These are phyloP conservation scores for Phaeosphaeria sp. DNA, from an alignment of 2,329 filamentous ascomycete species.

Conservation along the genomic window DNA sequence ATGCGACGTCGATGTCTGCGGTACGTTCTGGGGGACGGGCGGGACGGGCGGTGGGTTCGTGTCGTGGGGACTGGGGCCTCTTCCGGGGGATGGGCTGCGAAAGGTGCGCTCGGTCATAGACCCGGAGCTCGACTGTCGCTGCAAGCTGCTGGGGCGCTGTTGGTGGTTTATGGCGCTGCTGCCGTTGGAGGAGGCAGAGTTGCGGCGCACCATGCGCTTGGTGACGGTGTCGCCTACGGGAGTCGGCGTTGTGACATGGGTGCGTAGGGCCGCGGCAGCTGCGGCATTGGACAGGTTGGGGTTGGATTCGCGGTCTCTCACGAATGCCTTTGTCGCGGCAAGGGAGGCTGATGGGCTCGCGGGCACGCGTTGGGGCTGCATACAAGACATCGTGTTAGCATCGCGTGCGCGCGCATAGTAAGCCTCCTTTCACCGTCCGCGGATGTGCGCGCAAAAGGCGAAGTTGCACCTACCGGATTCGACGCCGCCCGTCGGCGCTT, in stretches of 20 bases:
- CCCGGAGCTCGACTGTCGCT: slow-evolving; percentile 66
- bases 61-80: slow-evolving; percentile 32
- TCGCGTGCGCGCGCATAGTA: slow-evolving; percentile 4
- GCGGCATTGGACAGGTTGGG: slow-evolving; percentile 80
- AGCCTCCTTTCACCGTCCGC: neutral
- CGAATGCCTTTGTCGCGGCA: slow-evolving; percentile 82
- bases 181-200: slow-evolving; percentile 72
- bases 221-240: slow-evolving; percentile 84
- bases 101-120: slow-evolving; percentile 93
- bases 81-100: slow-evolving; percentile 68
- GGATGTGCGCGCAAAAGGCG: slow-evolving; percentile 6
- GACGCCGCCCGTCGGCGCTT: slow-evolving; percentile 39
- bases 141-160: slow-evolving; percentile 44
- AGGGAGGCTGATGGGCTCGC: slow-evolving; percentile 76
- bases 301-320: slow-evolving; percentile 69
- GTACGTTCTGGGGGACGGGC: slow-evolving; percentile 65
- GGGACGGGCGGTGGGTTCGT: slow-evolving; percentile 76
- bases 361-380: slow-evolving; percentile 46
- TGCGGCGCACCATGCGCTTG: slow-evolving; percentile 79
- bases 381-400: slow-evolving; percentile 27
- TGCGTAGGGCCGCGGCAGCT: slow-evolving; percentile 82
- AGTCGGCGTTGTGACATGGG: slow-evolving; percentile 77
- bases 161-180: slow-evolving; percentile 48
- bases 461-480: slow-evolving; percentile 39
- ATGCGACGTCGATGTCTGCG: slow-evolving; percentile 33